A percentile compares a stretch with the other conserved stretches of the same genome.
Evolutionary conservation across 495 filamentous ascomycete species (phyloP).

Genomic region (Tuber microsphaerosporum): DNA sequence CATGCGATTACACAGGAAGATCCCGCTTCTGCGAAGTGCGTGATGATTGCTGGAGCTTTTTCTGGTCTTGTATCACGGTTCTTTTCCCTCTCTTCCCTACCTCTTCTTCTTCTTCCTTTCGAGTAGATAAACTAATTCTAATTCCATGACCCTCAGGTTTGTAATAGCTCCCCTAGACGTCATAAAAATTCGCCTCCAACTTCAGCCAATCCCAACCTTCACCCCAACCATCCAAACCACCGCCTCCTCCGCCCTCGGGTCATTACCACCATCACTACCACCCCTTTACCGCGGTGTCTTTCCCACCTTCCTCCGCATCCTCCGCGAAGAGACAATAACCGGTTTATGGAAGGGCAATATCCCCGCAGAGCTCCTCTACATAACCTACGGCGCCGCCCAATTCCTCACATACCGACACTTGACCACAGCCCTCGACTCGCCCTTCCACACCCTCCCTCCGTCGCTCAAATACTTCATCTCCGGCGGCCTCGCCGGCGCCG

Average conservation of each 20-base stretch:
- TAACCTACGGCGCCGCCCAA: conserved; percentile 79
- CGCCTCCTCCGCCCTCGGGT: conserved; percentile 34
- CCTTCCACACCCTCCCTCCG: conserved; percentile 51
- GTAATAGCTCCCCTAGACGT: conserved; percentile 70
- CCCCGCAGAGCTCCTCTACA: conserved; percentile 86
- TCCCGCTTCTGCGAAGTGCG: conserved; percentile 44
- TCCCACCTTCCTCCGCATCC: conserved; percentile 66
- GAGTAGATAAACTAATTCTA: conserved; percentile 50
- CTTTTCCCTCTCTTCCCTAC: background rate
- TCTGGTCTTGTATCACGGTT: conserved; percentile 80
- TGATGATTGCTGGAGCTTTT: conserved; percentile 73
- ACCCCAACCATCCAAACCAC: conserved; percentile 6
- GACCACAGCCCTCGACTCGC: conserved; percentile 46
- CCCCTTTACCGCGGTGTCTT: conserved; percentile 75
- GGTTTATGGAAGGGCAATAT: conserved; percentile 98
- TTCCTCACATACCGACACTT: conserved; percentile 79
- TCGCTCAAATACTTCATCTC: conserved; percentile 64
- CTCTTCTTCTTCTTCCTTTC: conserved; percentile 7
- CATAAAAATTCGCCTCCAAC: conserved; percentile 69
- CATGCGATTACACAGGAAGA: background rate
- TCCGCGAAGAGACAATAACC: conserved; percentile 69
- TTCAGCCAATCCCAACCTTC: conserved; percentile 45
- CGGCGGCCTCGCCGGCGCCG: conserved; percentile 70
- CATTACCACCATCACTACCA: conserved; percentile 47
- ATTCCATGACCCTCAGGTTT: conserved; percentile 70